Conservation (phyloP, 2,329 filamentous ascomycete species). For the Zasmidium cellare region DNA sequence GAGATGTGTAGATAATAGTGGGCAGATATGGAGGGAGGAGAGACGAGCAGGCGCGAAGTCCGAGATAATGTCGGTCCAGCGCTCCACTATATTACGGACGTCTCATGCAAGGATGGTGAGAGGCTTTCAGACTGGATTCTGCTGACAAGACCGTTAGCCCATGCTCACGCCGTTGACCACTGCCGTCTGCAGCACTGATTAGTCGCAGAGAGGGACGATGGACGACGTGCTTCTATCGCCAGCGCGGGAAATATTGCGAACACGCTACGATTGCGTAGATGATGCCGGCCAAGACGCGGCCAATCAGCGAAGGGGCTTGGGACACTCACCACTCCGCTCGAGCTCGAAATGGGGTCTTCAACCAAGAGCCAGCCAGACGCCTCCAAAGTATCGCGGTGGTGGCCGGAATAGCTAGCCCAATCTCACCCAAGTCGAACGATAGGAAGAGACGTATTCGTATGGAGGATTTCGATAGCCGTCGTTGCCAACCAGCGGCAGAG, state of each 20-base stretch:
- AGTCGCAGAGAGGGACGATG: no score
- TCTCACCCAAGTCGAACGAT: not conserved
- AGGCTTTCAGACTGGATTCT: not conserved
- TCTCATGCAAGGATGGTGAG: conserved; percentile 3
- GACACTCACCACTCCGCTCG: not conserved
- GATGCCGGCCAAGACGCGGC: not conserved
- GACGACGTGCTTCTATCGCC: not conserved
- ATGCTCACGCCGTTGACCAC: no score
- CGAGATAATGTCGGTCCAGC: no score
- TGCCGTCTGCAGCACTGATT: no score
- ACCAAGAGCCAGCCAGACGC: not conserved
- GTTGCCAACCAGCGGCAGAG: not conserved
- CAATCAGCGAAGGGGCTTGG: not conserved
- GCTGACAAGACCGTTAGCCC: conserved; percentile 3
- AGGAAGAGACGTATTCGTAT: not conserved
- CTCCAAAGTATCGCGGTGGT: not conserved
- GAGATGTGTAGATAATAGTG: no score
- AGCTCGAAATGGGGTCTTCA: not conserved
- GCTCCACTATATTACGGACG: no score
- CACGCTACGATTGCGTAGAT: not conserved
- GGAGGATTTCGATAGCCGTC: not conserved
- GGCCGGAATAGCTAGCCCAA: not conserved
- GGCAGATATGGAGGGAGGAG: no score
- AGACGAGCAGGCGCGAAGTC: no score
- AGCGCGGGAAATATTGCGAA: not conserved